A percentile compares a stretch with the other conserved stretches of the same genome.
These are phyloP conservation scores for Penicillium rolfsii DNA, from an alignment of 2,329 filamentous ascomycete species.

Conservation along the genomic window DNA sequence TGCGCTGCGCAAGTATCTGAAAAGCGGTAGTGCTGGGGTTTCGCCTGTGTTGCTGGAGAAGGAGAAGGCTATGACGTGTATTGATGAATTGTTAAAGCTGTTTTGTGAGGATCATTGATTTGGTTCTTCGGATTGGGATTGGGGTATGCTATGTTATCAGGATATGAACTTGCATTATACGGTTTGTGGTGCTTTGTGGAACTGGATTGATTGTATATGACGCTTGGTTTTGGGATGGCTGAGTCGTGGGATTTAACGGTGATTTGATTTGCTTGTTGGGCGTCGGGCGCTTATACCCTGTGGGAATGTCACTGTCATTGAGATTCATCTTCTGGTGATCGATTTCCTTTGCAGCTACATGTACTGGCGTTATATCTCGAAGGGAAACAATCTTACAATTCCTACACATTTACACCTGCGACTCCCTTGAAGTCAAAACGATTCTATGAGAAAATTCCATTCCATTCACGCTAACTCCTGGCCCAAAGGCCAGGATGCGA, in stretches of 20 bases:
- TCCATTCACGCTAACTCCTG: slow-evolving; percentile 22
- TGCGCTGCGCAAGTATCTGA: slow-evolving; percentile 47
- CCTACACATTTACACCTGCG: background rate
- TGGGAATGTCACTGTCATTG: background rate
- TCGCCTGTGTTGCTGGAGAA: slow-evolving; percentile 38
- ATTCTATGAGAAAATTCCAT: slow-evolving; percentile 7
- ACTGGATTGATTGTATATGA: background rate
- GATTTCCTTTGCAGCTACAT: background rate
- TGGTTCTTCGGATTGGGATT: background rate
- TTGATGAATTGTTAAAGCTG: slow-evolving; percentile 46
- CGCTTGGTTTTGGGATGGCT: background rate
- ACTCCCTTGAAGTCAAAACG: background rate
- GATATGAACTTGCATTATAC: slow-evolving; percentile 24
- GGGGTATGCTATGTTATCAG: slow-evolving; percentile 15
- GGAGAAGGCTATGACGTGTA: slow-evolving; percentile 45
- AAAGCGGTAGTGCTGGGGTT: slow-evolving; percentile 19
- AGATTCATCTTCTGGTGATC: background rate
- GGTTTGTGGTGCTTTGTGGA: slow-evolving; percentile 14
- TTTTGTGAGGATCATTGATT: slow-evolving; percentile 45
- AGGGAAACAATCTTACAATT: background rate
- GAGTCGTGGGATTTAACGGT: background rate
- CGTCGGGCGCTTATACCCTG: background rate
- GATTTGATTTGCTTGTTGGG: background rate
- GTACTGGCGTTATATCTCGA: background rate
- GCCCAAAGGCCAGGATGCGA: slow-evolving; percentile 10